phyloP scores from a whole-genome alignment of 2,329 filamentous ascomycete genomes.

The Nigrospora osmanthi region DNA sequence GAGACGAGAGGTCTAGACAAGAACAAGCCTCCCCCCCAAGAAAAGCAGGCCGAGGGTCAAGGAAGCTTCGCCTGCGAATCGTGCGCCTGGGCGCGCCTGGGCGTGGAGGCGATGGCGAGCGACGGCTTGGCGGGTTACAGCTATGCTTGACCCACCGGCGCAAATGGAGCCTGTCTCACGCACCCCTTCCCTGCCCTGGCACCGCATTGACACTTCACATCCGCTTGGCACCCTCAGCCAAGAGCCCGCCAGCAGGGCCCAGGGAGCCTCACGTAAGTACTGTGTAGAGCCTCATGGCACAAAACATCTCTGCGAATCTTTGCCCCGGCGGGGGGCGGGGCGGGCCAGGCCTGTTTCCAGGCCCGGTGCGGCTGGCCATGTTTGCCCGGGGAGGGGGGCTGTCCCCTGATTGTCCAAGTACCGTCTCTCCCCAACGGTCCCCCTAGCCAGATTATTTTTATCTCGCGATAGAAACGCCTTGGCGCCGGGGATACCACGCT shows the following conservation, averaged over 20 bases:
- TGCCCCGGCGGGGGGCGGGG: no score
- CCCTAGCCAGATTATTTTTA: conserved; percentile 15
- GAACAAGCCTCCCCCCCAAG: no score
- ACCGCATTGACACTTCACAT: conserved; percentile 19
- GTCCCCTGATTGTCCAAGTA: not conserved
- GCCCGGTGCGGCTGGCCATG: not conserved
- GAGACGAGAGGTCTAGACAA: no score
- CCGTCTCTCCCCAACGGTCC: not conserved
- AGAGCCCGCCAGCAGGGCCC: conserved; percentile 6
- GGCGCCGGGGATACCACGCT: conserved; percentile 9
- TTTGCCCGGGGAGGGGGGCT: not conserved
- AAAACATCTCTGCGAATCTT: no score
- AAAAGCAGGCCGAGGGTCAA: not conserved
- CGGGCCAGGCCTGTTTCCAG: not conserved
- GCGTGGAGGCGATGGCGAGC: conserved; percentile 11
- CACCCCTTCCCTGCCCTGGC: conserved; percentile 11
- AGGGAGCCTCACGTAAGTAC: no score
- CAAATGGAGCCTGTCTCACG: conserved; percentile 19
- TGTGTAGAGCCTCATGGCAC: not conserved
- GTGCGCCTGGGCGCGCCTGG: not conserved
- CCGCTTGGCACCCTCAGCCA: conserved; percentile 21
- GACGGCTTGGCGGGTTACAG: conserved; percentile 27
- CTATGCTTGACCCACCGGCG: not conserved
- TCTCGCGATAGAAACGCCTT: conserved; percentile 15
- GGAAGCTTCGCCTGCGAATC: conserved; percentile 1